Conservation (phyloP, 2,329 filamentous ascomycete genomes). For the Trichoderma sp. region DNA sequence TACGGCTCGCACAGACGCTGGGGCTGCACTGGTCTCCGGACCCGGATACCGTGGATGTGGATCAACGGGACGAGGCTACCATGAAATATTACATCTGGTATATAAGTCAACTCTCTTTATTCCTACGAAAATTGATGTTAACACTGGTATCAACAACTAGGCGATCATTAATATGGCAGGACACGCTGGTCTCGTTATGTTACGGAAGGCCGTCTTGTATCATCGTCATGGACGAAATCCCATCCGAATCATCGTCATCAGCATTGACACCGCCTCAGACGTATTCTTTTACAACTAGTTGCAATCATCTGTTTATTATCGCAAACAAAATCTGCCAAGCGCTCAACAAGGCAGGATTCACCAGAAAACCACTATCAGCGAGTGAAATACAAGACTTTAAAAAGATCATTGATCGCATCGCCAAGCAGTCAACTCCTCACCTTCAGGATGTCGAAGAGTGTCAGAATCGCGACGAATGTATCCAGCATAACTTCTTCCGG, state of each 20-base stretch:
- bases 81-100: slow-evolving; percentile 9
- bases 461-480: not conserved
- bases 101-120: not conserved
- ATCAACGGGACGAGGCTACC: not conserved
- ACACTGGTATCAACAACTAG: not conserved
- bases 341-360: not conserved
- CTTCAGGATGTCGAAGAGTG: not conserved
- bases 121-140: not conserved
- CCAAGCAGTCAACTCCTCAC: not conserved
- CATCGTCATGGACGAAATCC: not conserved
- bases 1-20: not conserved
- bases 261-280: not conserved
- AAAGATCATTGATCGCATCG: not conserved
- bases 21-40: not conserved
- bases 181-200: not conserved
- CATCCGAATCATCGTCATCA: not conserved
- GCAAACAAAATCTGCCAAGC: slow-evolving; percentile 4
- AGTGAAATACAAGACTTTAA: not conserved
- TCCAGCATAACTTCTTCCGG: not conserved
- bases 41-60: not conserved
- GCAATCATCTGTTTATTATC: not conserved
- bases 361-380: not conserved
- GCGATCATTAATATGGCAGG: slow-evolving; percentile 10
- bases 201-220: not conserved
- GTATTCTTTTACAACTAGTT: not conserved